A percentile compares a stretch with the other conserved stretches of the same genome.
These are phyloP conservation scores for Psilocybe mexicana DNA, from an alignment of 1,284 basidiomycete species.

Conservation along the genomic window DNA sequence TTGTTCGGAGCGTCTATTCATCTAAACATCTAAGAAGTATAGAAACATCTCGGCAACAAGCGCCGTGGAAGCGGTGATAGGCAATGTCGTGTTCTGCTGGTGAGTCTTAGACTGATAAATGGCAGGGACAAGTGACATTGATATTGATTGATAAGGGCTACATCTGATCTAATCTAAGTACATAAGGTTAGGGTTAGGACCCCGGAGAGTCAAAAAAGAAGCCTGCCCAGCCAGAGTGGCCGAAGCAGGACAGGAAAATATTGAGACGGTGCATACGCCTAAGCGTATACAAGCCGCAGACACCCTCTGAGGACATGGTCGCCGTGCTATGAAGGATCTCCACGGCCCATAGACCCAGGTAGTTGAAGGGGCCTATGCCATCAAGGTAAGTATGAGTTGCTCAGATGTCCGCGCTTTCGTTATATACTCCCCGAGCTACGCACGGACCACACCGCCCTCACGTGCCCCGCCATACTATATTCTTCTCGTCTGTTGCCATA, in stretches of 20 bases:
- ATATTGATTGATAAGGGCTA: not conserved
- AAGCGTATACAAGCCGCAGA: conserved; percentile 63
- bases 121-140: not conserved
- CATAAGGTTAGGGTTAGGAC: conserved; percentile 44
- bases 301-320: conserved; percentile 63
- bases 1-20: conserved; percentile 7
- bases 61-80: not conserved
- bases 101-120: not conserved
- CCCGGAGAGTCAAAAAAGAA: conserved; percentile 34
- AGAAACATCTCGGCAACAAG: conserved; percentile 13
- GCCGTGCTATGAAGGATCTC: conserved; percentile 65
- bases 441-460: conserved; percentile 36
- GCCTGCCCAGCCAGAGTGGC: conserved; percentile 55
- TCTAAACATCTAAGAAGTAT: conserved; percentile 1
- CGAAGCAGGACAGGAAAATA: conserved; percentile 67
- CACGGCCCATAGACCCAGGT: conserved; percentile 43
- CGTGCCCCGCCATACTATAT: conserved; percentile 3
- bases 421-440: conserved; percentile 30
- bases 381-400: conserved; percentile 47
- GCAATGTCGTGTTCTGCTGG: too few relatives aligned
- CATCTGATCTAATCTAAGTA: not conserved
- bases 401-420: conserved; percentile 1
- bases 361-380: conserved; percentile 43
- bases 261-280: conserved; percentile 68
- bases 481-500: not conserved